Evolutionary conservation across 1,284 basidiomycete genomes (phyloP).

Genomic region (Gymnopus androsaceus): DNA sequence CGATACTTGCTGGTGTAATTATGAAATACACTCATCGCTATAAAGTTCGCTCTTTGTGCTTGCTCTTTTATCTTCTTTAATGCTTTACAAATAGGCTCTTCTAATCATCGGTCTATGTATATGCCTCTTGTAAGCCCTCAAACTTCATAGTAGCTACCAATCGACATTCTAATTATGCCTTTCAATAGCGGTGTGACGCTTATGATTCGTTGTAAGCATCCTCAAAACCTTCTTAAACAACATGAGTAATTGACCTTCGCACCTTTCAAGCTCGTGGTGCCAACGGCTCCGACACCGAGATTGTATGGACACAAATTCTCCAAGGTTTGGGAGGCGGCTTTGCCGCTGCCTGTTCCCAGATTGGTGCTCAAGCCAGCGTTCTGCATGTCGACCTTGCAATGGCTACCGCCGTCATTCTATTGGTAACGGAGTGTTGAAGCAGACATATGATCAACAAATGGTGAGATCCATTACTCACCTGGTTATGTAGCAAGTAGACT

Average conservation of each 20-base stretch:
- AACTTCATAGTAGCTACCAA: neutral
- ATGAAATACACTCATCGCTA: slow-evolving; percentile 60
- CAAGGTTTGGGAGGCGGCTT: slow-evolving; percentile 83
- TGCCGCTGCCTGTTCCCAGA: slow-evolving; percentile 68
- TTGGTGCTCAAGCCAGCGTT: slow-evolving; percentile 79
- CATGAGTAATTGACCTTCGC: slow-evolving; percentile 34
- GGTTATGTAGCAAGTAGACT: no score
- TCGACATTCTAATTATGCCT: slow-evolving; percentile 1
- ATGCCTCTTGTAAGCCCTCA: slow-evolving; percentile 48
- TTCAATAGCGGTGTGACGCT: slow-evolving; percentile 16
- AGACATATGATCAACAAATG: no score
- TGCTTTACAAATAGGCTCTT: slow-evolving; percentile 44
- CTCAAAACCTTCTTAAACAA: neutral
- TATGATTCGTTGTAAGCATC: neutral
- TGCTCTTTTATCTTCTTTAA: neutral
- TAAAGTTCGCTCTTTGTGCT: slow-evolving; percentile 36
- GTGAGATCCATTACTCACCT: no score
- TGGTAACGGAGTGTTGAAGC: no score
- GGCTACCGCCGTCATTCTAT: slow-evolving; percentile 79
- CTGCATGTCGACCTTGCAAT: slow-evolving; percentile 78
- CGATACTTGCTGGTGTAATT: slow-evolving; percentile 57
- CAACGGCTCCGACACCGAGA: slow-evolving; percentile 56
- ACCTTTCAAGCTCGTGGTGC: slow-evolving; percentile 65
- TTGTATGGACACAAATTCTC: slow-evolving; percentile 73
- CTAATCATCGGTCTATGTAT: slow-evolving; percentile 68